Evolutionary conservation across 768 basidiomycete species (phyloP).

Genomic region (Podaxis sp.): DNA sequence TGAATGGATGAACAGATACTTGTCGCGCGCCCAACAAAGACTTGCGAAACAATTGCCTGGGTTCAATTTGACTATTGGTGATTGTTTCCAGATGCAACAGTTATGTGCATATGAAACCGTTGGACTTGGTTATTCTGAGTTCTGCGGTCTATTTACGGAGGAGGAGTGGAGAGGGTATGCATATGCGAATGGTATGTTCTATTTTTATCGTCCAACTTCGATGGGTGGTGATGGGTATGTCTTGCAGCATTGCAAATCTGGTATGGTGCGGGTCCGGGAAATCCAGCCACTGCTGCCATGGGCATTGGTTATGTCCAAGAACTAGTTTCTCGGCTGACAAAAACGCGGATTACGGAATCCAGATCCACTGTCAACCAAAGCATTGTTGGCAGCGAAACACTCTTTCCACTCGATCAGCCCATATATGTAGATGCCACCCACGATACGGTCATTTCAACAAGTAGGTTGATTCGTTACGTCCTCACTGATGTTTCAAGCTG

Average conservation of each 20-base stretch:
- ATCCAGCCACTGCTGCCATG: conserved; percentile 57
- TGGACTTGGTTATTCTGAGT: conserved; percentile 72
- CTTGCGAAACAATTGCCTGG: conserved; percentile 50
- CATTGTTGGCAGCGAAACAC: conserved; percentile 49
- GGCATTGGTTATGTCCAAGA: conserved; percentile 73
- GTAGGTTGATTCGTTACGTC: conserved; percentile 30
- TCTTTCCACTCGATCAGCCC: conserved; percentile 55
- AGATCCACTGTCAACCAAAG: conserved; percentile 71
- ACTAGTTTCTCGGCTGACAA: conserved; percentile 65
- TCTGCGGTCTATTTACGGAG: conserved; percentile 76
- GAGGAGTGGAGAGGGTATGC: conserved; percentile 81
- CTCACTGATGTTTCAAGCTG: background rate
- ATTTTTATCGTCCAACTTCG: background rate
- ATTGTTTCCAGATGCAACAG: conserved; percentile 62
- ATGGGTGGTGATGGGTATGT: background rate
- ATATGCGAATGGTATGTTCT: conserved; percentile 42
- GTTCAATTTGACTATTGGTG: conserved; percentile 46
- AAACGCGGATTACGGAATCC: conserved; percentile 48
- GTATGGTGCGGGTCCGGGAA: conserved; percentile 70
- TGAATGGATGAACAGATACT: conserved; percentile 62
- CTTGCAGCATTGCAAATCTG: conserved; percentile 51
- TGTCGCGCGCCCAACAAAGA: conserved; percentile 53
- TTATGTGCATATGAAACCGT: conserved; percentile 83
- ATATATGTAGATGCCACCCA: conserved; percentile 76
- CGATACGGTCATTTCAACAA: conserved; percentile 67